Evolutionary conservation across 192 early-diverging fungal species (phyloP).

Genomic region (Linnemannia hyalina): DNA sequence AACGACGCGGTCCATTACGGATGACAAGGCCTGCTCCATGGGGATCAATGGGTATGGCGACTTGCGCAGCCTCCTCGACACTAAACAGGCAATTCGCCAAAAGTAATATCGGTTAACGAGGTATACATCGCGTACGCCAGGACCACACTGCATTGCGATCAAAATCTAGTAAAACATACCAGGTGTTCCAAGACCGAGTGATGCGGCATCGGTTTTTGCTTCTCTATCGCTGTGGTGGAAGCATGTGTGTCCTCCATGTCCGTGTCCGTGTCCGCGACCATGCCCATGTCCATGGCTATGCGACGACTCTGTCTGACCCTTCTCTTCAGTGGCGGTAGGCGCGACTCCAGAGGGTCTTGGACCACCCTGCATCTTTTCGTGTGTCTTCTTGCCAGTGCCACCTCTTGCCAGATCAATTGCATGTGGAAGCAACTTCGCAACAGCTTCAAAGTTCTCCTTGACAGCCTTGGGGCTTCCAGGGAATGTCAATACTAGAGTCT

Average conservation of each 20-base stretch:
- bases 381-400: constrained; percentile 68
- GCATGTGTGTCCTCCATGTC: constrained; percentile 46
- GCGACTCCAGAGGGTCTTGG: constrained; percentile 31
- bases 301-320: constrained; percentile 17
- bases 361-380: constrained; percentile 62
- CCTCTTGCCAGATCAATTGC: constrained; percentile 79
- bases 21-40: constrained; percentile 73
- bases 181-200: constrained; percentile 45
- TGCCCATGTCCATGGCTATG: constrained; percentile 60
- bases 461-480: constrained; percentile 92
- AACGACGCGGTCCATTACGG: constrained; percentile 62
- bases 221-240: constrained; percentile 49
- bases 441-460: constrained; percentile 84
- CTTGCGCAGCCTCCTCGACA: constrained; percentile 74
- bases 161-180: constrained; percentile 27
- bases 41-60: constrained; percentile 89
- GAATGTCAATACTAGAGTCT: constrained; percentile 82
- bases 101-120: not conserved
- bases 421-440: constrained; percentile 84
- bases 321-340: not conserved
- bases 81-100: constrained; percentile 35
- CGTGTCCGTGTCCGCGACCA: constrained; percentile 59
- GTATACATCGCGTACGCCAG: not conserved
- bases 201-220: constrained; percentile 28
- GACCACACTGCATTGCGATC: not conserved